Evolutionary conservation across 179 eudicot genomes (phyloP), one percentile per base, ranked within the genome.

Genomic region (Patellifolia procumbens): DNA sequence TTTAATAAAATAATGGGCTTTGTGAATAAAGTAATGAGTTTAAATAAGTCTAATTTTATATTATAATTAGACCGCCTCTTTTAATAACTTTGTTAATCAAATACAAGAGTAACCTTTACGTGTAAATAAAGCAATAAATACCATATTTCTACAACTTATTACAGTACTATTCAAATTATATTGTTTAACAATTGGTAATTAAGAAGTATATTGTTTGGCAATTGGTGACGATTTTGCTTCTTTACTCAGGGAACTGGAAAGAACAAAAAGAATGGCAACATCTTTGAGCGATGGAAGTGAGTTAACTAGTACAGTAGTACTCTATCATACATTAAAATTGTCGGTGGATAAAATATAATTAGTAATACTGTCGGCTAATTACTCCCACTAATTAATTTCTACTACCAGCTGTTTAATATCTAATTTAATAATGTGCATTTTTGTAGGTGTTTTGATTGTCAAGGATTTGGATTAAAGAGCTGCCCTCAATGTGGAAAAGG

Each of bases 251-350:
- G 97, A 8, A 90, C 98, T 0, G 98, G 98, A 20, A 92, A 68
- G 83, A 94, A 94, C 83, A 94, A 92, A 80, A 94, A 94, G 88
- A 94, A 94, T 39, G 98, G 98, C 37, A 94, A 94, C 72, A 94
- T 94, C 5, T 94, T 94, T 56, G 98, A 94, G 76, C 87, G 97
- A 29, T 94, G 98, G 98, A 94, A 94, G 98, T 94, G 63, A 86
- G 96, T 76, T 74, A 12, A 35, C 49, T 24, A 12, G 15, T 73
- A n/a, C n/a, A n/a, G n/a, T n/a, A n/a, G n/a, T n/a, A n/a, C 63
- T 34, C 11, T 19, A 5, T 64, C 20, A 31, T 52, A 6, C 45
- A 15, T 29, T 68, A 29, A n/a, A 49, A 13, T n/a, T 49, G 73
- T 70, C 73, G 60, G 73, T 70, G 26, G 31, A 49, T 70, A 70